Evolutionary conservation across 2,329 filamentous ascomycete species (phyloP), one percentile per base, ranked within the genome.

Genomic region (Magnaporthiopsis rhizophila): DNA sequence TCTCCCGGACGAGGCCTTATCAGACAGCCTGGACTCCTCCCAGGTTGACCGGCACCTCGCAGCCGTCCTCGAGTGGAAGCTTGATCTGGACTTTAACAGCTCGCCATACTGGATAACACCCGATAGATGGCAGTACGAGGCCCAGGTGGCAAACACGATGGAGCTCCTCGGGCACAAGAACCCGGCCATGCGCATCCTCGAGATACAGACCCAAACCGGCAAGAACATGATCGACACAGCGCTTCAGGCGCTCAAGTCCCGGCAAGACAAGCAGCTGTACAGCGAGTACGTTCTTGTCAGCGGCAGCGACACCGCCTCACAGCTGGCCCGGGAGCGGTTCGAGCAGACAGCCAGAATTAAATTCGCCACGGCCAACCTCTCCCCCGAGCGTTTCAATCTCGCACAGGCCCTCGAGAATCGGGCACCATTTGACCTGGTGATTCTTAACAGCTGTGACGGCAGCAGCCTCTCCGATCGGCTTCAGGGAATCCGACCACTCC

Each of bases 121-220:
- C 38, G 15, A 38, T 38, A 28, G n/a, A 11, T 24, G 30, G 50
- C 24, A 53, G 30, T 21, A 32, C 7, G 21, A 45, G n/a, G 15
- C 36, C 18, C 9, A 30, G 13, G 21, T 62, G 6, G 24, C 30
- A 32, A 38, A 50, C 4, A 15, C 59, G 9, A 11, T 65, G n/a
- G 30, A 45, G 24, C 59, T 64, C 15, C 45, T 66, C 15, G 61
- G 60, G 9, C 66, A 71, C 61, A 69, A 68, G 38, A 67, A 68
- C 13, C 69, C 69, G 2, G 65, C 64, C 30, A 62, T 71, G 57
- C 67, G 58, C 13, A 60, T 71, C 38, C 66, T 72, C 26, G 56
- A 62, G 56, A 59, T 65, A 15, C n/a, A 53, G 45, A 53, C 30
- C 34, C 30, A 30, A 8, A 12, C 1, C 38, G 45, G 26, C 9